Percentiles rank a stretch among this genome's conserved stretches.
These are phyloP conservation scores for Cephaloascus fragrans DNA, from an alignment of 805 yeast species.

Conservation along the genomic window DNA sequence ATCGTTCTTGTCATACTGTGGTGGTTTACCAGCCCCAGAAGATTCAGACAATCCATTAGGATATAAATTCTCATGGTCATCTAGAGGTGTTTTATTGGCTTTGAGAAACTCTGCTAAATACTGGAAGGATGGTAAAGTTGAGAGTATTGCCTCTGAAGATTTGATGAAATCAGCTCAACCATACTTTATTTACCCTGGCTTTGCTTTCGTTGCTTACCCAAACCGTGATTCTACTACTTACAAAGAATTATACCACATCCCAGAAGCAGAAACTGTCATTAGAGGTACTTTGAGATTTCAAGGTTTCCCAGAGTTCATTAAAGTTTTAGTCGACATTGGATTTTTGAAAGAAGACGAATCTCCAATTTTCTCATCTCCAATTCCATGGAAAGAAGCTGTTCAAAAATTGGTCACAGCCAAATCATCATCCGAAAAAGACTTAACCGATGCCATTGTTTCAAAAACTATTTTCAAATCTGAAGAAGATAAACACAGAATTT, in stretches of 20 bases:
- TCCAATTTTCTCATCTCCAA: slow-evolving; percentile 43
- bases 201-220: slow-evolving; percentile 90
- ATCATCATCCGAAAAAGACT: slow-evolving; percentile 61
- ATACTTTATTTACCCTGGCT: slow-evolving; percentile 93
- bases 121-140: slow-evolving; percentile 80
- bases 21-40: slow-evolving; percentile 98
- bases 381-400: slow-evolving; percentile 86
- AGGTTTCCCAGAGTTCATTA: slow-evolving; percentile 97
- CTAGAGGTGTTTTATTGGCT: slow-evolving; percentile 95
- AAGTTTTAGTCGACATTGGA: slow-evolving; percentile 90
- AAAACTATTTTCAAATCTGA: slow-evolving; percentile 74
- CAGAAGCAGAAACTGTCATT: slow-evolving; percentile 94
- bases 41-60: slow-evolving; percentile 96
- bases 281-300: slow-evolving; percentile 97
- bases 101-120: slow-evolving; percentile 88
- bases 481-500: slow-evolving; percentile 77
- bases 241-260: slow-evolving; percentile 85
- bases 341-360: slow-evolving; percentile 72
- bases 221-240: slow-evolving; percentile 96
- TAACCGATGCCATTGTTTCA: slow-evolving; percentile 64
- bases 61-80: slow-evolving; percentile 98
- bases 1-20: slow-evolving; percentile 94
- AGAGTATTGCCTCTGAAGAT: slow-evolving; percentile 74
- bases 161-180: slow-evolving; percentile 94
- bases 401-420: slow-evolving; percentile 66